A percentile compares a stretch with the other conserved stretches of the same genome.
Evolutionary conservation across 2,329 filamentous ascomycete species (phyloP).

Genomic region (Colletotrichum spaethianum): DNA sequence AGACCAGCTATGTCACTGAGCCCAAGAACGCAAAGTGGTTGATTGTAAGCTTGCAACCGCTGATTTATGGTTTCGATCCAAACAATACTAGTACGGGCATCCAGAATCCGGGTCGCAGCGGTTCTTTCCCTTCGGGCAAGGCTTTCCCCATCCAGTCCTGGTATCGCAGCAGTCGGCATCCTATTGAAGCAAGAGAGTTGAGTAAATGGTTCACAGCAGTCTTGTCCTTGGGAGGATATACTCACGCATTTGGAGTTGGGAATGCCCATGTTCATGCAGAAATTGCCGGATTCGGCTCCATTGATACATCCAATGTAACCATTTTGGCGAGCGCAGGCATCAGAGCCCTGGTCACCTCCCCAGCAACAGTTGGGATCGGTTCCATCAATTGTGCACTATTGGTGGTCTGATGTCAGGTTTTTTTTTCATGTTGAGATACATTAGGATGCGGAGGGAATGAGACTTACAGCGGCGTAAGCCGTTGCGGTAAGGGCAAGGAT

Average conservation of each 20-base stretch:
- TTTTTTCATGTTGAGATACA: neutral
- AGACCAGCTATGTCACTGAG: too few relatives aligned
- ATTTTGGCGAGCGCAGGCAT: constrained; percentile 15
- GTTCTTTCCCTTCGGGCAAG: constrained; percentile 23
- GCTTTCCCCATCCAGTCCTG: constrained; percentile 15
- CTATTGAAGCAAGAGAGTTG: neutral
- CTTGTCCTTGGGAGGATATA: neutral
- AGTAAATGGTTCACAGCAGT: neutral
- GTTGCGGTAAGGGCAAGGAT: neutral
- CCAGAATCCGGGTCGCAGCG: constrained; percentile 17
- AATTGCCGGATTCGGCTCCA: constrained; percentile 5
- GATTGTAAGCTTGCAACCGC: too few relatives aligned
- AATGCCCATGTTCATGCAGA: constrained; percentile 2
- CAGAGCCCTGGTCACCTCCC: neutral
- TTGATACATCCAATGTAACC: constrained; percentile 19
- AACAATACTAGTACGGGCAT: neutral
- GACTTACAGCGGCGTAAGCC: constrained; percentile 1
- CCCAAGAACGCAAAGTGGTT: too few relatives aligned
- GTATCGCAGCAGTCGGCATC: constrained; percentile 21
- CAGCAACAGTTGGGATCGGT: constrained; percentile 18
- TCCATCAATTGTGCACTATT: constrained; percentile 1
- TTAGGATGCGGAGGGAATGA: too few relatives aligned
- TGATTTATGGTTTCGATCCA: too few relatives aligned
- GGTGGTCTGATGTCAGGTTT: neutral
- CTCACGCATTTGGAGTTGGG: constrained; percentile 11